These are phyloP conservation scores for Datura wrightii DNA, from an alignment of 257 asterid genomes.

Conservation along the genomic window DNA sequence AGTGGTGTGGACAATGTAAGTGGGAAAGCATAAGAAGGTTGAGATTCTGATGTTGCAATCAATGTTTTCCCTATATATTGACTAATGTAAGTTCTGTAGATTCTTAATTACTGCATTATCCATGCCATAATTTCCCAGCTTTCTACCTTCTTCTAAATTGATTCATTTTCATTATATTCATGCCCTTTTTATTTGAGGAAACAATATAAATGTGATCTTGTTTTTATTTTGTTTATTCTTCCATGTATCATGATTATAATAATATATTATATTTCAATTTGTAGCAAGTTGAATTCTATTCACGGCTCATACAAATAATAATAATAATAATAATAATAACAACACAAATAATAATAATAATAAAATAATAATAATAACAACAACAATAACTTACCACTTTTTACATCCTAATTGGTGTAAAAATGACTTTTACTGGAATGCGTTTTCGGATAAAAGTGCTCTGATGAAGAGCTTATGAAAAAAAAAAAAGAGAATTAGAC, in stretches of 20 bases:
- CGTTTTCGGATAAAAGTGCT: background rate
- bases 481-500: background rate
- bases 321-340: background rate
- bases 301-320: background rate
- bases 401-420: background rate
- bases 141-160: background rate
- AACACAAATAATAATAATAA: too few species aligned
- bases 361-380: too few species aligned
- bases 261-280: background rate
- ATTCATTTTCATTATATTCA: background rate
- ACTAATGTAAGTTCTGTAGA: background rate
- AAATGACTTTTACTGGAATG: background rate
- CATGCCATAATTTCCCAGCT: slow-evolving; percentile 8
- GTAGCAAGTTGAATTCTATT: background rate
- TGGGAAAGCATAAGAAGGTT: slow-evolving; percentile 48
- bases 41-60: slow-evolving; percentile 41
- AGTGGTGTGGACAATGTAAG: slow-evolving; percentile 19
- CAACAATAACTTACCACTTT: background rate
- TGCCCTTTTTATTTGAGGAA: background rate
- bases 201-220: background rate
- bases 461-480: background rate
- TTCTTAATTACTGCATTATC: slow-evolving; percentile 24
- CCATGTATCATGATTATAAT: background rate
- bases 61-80: background rate
- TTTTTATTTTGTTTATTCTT: background rate